These are phyloP conservation scores for Gastrolobium villosum DNA, from an alignment of 306 rosid genomes.

Conservation along the genomic window DNA sequence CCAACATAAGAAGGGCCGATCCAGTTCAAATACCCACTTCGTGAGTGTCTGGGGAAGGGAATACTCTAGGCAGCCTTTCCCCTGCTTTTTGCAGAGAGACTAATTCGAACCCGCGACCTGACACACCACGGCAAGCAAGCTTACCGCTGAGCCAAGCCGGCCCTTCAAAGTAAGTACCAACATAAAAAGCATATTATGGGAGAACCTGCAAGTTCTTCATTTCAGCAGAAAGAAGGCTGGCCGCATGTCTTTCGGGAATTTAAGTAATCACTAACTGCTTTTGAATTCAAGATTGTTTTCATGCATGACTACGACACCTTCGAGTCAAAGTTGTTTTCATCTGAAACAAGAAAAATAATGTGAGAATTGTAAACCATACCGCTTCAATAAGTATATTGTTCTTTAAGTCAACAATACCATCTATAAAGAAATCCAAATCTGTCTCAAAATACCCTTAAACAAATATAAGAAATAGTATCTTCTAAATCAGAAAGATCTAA, in stretches of 20 bases:
- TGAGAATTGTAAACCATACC: slow-evolving; percentile 29
- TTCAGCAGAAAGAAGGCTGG: slow-evolving; percentile 58
- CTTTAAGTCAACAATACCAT: slow-evolving; percentile 29
- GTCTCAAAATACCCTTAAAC: slow-evolving; percentile 24
- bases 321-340: slow-evolving; percentile 24
- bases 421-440: slow-evolving; percentile 7
- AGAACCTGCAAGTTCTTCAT: slow-evolving; percentile 69
- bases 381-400: slow-evolving; percentile 21
- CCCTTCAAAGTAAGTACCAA: slow-evolving; percentile 31
- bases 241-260: slow-evolving; percentile 50
- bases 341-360: slow-evolving; percentile 46
- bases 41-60: no score
- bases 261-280: slow-evolving; percentile 30
- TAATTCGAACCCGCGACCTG: no score
- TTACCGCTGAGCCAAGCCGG: no score
- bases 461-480: slow-evolving; percentile 14
- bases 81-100: no score
- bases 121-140: no score
- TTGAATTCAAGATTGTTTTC: slow-evolving; percentile 34
- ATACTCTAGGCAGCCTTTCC: no score
- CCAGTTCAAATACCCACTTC: no score
- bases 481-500: slow-evolving; percentile 32
- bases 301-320: slow-evolving; percentile 22
- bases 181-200: slow-evolving; percentile 10
- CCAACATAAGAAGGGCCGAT: slow-evolving; percentile 36